Percentiles rank a stretch among this genome's conserved stretches.
Conservation (phyloP, 192 early-diverging fungal genomes). For the Rhizophagus prolifer region DNA sequence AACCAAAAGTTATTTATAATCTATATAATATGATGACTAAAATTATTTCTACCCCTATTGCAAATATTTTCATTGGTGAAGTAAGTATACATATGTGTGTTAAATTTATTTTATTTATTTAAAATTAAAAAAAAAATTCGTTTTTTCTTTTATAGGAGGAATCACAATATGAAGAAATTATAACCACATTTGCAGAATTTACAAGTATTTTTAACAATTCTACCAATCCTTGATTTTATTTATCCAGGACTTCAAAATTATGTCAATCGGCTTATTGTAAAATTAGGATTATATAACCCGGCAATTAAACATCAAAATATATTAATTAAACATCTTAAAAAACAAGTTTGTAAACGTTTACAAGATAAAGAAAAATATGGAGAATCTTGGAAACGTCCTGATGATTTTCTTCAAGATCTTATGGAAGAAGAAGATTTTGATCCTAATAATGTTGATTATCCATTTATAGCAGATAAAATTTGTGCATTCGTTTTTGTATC, state of each 20-base stretch:
- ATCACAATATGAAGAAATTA: not conserved
- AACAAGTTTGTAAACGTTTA: not conserved
- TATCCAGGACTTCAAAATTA: not conserved
- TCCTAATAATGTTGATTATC: not conserved
- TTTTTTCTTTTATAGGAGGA: not conserved
- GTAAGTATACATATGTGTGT: not conserved
- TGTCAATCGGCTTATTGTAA: not conserved
- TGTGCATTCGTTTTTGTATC: not conserved
- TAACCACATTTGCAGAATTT: not conserved
- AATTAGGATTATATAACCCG: not conserved
- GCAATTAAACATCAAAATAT: not conserved
- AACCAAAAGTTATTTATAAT: not conserved
- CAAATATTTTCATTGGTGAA: not conserved
- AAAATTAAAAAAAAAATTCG: not conserved
- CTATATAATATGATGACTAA: not conserved
- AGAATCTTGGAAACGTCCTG: not conserved
- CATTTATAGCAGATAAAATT: not conserved
- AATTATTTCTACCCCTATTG: not conserved
- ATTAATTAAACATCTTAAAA: not conserved
- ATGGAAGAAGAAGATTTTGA: not conserved
- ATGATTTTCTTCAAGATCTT: not conserved
- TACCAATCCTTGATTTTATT: not conserved
- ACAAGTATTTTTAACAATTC: not conserved
- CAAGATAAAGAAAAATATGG: not conserved
- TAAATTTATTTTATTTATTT: not conserved